phyloP scores from a whole-genome alignment of 805 yeast genomes.

The Metschnikowia dekortorum region DNA sequence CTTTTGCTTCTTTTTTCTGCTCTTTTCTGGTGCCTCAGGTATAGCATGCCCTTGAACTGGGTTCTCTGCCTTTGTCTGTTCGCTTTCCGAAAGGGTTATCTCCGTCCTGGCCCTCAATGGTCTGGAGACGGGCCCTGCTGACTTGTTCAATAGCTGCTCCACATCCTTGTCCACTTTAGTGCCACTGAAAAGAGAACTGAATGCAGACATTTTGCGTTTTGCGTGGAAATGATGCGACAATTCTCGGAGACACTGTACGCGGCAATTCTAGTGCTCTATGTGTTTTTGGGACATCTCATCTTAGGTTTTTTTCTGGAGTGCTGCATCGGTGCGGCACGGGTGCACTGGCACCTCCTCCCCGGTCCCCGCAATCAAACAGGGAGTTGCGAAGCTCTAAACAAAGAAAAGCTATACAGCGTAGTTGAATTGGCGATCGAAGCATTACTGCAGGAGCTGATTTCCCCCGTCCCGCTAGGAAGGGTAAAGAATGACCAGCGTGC shows the following conservation, averaged over 20 bases:
- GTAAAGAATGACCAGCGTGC: neutral
- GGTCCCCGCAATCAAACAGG: neutral
- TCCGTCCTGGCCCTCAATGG: conserved; percentile 31
- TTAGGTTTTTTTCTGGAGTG: conserved; percentile 3
- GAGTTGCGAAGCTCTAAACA: too few relatives aligned
- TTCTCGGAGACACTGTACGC: neutral
- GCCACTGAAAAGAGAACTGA: conserved; percentile 31
- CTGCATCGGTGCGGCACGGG: neutral
- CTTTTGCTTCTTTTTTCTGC: conserved; percentile 2
- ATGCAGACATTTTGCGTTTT: conserved; percentile 27
- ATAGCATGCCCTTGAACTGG: neutral
- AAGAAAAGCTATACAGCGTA: too few relatives aligned
- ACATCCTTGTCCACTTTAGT: conserved; percentile 27
- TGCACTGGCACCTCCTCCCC: neutral
- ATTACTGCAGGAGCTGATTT: too few relatives aligned
- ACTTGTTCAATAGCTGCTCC: conserved; percentile 26
- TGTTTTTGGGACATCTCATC: conserved; percentile 9
- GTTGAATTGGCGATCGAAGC: too few relatives aligned
- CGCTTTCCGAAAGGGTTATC: conserved; percentile 8
- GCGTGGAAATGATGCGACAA: neutral
- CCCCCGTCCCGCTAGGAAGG: neutral
- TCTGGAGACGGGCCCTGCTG: conserved; percentile 47
- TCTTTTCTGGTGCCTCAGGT: neutral
- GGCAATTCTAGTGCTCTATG: neutral
- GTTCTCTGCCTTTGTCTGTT: conserved; percentile 9